A percentile compares a stretch with the other conserved stretches of the same genome.
These are phyloP conservation scores for Cinchona pubescens DNA, from an alignment of 257 asterid genomes.

Conservation along the genomic window DNA sequence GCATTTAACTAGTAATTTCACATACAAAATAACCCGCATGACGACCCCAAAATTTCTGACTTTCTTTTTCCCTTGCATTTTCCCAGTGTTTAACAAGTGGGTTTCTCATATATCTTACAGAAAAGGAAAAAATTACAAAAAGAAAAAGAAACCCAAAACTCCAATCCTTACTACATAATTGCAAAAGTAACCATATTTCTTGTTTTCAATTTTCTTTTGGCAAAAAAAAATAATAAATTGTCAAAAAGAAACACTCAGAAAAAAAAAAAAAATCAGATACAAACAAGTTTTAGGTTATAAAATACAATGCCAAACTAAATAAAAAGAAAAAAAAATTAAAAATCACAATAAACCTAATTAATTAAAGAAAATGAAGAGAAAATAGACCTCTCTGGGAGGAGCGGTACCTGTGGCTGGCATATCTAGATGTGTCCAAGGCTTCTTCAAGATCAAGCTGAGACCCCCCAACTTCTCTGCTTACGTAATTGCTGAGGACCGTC, in stretches of 20 bases:
- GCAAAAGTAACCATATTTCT: neutral
- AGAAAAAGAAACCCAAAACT: neutral
- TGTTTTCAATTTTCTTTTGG: neutral
- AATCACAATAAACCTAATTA: too few species aligned
- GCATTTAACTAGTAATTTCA: neutral
- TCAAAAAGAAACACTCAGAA: too few species aligned
- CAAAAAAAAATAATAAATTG: neutral
- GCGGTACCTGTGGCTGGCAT: conserved; percentile 84
- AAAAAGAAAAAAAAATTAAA: neutral
- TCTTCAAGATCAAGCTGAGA: conserved; percentile 87
- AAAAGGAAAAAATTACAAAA: too few species aligned
- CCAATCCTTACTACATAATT: neutral
- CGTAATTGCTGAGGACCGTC: conserved; percentile 69
- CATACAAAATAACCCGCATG: neutral
- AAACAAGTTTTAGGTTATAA: neutral
- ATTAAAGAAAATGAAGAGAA: neutral
- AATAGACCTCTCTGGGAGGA: conserved; percentile 93
- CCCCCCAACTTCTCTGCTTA: conserved; percentile 66
- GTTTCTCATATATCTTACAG: neutral
- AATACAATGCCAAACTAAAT: too few species aligned
- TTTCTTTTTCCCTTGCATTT: neutral
- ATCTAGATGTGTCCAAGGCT: conserved; percentile 89
- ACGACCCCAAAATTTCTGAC: neutral
- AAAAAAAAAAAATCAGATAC: neutral
- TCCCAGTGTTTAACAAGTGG: neutral